Percentiles rank a stretch among this genome's conserved stretches.
These are phyloP conservation scores for Solanum microdontum DNA, from an alignment of 257 asterid genomes.

Conservation along the genomic window DNA sequence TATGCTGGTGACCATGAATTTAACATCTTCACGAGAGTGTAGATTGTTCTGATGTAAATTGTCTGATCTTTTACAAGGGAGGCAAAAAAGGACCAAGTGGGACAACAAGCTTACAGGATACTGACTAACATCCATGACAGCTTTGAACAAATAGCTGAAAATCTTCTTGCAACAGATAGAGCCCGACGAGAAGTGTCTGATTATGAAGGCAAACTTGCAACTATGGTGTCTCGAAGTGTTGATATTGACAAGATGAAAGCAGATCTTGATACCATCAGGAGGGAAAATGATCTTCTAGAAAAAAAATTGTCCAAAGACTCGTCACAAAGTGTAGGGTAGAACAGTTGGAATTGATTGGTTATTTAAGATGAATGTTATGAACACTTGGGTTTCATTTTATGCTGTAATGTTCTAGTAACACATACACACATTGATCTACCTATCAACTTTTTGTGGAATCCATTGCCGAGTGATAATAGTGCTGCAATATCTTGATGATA, in stretches of 20 bases:
- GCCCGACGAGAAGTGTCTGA: constrained; percentile 48
- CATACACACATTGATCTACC: neutral
- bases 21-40: neutral
- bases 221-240: constrained; percentile 31
- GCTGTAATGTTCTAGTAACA: neutral
- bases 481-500: neutral
- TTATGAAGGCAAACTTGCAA: constrained; percentile 57
- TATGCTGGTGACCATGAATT: neutral
- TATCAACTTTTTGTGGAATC: neutral
- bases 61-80: constrained; percentile 31
- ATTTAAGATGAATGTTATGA: neutral
- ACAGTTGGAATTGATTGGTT: neutral
- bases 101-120: constrained; percentile 54
- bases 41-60: neutral
- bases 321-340: neutral
- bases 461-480: neutral
- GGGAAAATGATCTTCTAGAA: constrained; percentile 58
- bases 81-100: constrained; percentile 60
- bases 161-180: constrained; percentile 47
- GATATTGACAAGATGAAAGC: constrained; percentile 47
- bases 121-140: constrained; percentile 51
- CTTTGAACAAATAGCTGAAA: constrained; percentile 60
- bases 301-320: neutral
- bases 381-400: neutral
- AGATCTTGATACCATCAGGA: constrained; percentile 57